Evolutionary conservation across 108 stramenopile genomes (phyloP), one percentile per base, ranked within the genome.

Genomic region (Fragilariopsis cylindrus): DNA sequence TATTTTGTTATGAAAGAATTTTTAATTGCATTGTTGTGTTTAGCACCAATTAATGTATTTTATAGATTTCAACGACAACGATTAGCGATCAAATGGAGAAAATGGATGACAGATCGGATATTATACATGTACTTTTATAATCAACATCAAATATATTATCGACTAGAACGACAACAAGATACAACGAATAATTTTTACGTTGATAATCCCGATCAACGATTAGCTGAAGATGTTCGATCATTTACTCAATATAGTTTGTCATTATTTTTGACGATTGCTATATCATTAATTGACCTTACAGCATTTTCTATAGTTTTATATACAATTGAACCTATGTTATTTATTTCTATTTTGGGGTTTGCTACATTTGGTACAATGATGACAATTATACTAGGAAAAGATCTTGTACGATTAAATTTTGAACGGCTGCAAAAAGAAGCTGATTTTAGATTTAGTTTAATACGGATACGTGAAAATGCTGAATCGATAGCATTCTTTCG

Each of bases 141-240:
- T 56, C 49, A 50, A 16, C 67, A 68, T 44, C 78, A 71, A 63
- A 85, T 85, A 3, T 90, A 86, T 60, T 90, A 90, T 73, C 52
- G 57, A 7, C 67, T 89, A 18, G 88, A 89, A 57, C 77, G 75
- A 18, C 44, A 40, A n/a, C n/a, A 19, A 50, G 16, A n/a, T 18
- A 21, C 49, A 52, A 68, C 48, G 30, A 19, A 48, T 48, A 16
- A 7, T 19, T 12, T 0, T 48, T 7, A 19, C 1, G 67, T 68
- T 5, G 67, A 68, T 1, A 68, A 68, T 41, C 92, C 94, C 8
- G 96, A 97, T 71, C 96, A 97, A 71, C 85, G 94, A 57, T 90
- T 97, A 16, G 85, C 93, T 7, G 95, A 96, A 64, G 96, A 95
- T 74, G 95, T 97, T 1, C 78, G 87, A 3, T 76, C 88, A 50